These are phyloP conservation scores for Xerocomus nothofagi DNA, from an alignment of 1,284 basidiomycete species.

Conservation along the genomic window DNA sequence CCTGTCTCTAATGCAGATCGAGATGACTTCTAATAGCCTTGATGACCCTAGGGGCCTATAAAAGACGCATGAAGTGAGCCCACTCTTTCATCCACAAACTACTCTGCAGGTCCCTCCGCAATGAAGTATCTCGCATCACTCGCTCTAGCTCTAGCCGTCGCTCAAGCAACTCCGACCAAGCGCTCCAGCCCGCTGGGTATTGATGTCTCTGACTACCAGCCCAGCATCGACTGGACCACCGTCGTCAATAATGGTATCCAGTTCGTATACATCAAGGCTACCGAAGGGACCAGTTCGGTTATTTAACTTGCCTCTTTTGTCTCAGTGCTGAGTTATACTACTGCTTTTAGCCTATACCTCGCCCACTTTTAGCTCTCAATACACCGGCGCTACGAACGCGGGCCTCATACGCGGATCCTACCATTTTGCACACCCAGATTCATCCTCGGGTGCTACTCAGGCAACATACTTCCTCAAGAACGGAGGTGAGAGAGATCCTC, in stretches of 20 bases:
- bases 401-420: constrained; percentile 53
- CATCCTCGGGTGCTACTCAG: constrained; percentile 46
- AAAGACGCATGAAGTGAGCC: not conserved
- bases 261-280: constrained; percentile 72
- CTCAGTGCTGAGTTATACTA: not conserved
- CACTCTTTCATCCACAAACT: not conserved
- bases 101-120: not conserved
- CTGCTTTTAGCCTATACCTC: constrained; percentile 30
- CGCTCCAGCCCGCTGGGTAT: constrained; percentile 48
- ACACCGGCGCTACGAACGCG: constrained; percentile 46
- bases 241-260: constrained; percentile 56
- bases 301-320: not conserved
- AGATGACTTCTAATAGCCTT: not conserved
- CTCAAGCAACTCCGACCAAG: constrained; percentile 18
- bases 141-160: constrained; percentile 17
- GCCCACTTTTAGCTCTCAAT: constrained; percentile 44
- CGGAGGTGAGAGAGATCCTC: constrained; percentile 45
- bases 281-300: constrained; percentile 56
- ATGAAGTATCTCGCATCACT: constrained; percentile 26
- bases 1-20: not conserved
- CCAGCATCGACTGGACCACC: constrained; percentile 52
- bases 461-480: constrained; percentile 56
- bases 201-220: constrained; percentile 59
- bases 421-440: constrained; percentile 51
- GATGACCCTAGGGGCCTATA: constrained; percentile 10